Percentiles rank a stretch among this genome's conserved stretches.
phyloP scores from a whole-genome alignment of 2,329 filamentous ascomycete genomes.

The Hypoxylon sp. region DNA sequence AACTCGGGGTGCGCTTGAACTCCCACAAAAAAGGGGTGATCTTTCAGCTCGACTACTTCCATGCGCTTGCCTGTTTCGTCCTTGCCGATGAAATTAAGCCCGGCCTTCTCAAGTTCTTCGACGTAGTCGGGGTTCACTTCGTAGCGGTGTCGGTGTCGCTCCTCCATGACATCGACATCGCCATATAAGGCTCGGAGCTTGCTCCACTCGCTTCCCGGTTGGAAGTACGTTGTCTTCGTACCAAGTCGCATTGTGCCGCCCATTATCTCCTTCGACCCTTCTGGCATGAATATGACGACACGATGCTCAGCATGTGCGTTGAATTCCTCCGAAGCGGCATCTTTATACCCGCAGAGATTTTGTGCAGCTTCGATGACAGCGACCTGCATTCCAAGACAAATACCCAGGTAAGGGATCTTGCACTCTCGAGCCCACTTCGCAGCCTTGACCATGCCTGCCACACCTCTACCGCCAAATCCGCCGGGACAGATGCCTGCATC shows the following conservation, averaged over 20 bases:
- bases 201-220: constrained; percentile 80
- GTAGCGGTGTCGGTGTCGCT: constrained; percentile 90
- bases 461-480: constrained; percentile 84
- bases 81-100: constrained; percentile 82
- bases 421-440: constrained; percentile 89
- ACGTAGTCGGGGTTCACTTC: constrained; percentile 89
- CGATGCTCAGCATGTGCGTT: constrained; percentile 70
- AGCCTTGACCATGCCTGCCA: constrained; percentile 89
- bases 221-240: constrained; percentile 79
- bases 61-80: constrained; percentile 83
- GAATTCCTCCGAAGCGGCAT: constrained; percentile 69
- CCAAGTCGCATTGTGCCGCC: constrained; percentile 92
- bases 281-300: constrained; percentile 92
- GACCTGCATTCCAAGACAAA: constrained; percentile 93
- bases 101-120: constrained; percentile 73
- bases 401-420: constrained; percentile 84
- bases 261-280: constrained; percentile 69
- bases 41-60: constrained; percentile 84
- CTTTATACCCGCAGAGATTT: constrained; percentile 74
- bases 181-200: constrained; percentile 82
- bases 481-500: constrained; percentile 54
- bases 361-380: constrained; percentile 91
- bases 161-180: constrained; percentile 65
- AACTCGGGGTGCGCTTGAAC: constrained; percentile 90
- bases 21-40: constrained; percentile 83